A percentile compares a stretch with the other conserved stretches of the same genome.
Conservation (phyloP, 1,284 basidiomycete genomes). For the Leccinum brunneo-olivaceum region DNA sequence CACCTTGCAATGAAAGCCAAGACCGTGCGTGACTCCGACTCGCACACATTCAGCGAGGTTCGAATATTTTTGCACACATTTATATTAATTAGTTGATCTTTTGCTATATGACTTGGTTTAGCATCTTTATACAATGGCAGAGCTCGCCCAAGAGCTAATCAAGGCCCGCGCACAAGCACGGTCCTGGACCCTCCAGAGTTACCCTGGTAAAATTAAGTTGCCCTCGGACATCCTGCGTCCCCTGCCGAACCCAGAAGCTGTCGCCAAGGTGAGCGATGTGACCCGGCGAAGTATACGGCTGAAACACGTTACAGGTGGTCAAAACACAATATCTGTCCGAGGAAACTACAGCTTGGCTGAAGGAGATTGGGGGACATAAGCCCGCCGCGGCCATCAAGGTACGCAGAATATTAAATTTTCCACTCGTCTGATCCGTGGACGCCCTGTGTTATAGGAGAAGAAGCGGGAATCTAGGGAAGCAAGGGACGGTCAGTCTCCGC, state of each 20-base stretch:
- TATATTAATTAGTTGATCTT: not conserved
- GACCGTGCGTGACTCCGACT: slow-evolving; percentile 74
- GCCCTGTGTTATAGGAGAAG: slow-evolving; percentile 25
- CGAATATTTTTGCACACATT: slow-evolving; percentile 9
- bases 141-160: slow-evolving; percentile 85
- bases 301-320: slow-evolving; percentile 40
- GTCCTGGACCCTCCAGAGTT: slow-evolving; percentile 74
- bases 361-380: slow-evolving; percentile 30
- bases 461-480: slow-evolving; percentile 25
- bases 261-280: slow-evolving; percentile 44
- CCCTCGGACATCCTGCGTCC: slow-evolving; percentile 78
- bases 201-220: slow-evolving; percentile 75
- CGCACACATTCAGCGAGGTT: slow-evolving; percentile 64
- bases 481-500: slow-evolving; percentile 30
- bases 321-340: slow-evolving; percentile 62
- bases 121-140: slow-evolving; percentile 87
- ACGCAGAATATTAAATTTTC: slow-evolving; percentile 1
- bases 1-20: slow-evolving; percentile 82
- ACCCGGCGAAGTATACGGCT: not conserved
- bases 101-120: slow-evolving; percentile 49
- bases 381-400: slow-evolving; percentile 19
- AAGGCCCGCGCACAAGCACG: slow-evolving; percentile 59
- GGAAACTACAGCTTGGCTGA: slow-evolving; percentile 50
- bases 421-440: slow-evolving; percentile 1
- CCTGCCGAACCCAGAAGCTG: slow-evolving; percentile 55